Percentiles rank a stretch among this genome's conserved stretches.
phyloP scores from a whole-genome alignment of 78 protist species.

The Creolimax fragrantissima region DNA sequence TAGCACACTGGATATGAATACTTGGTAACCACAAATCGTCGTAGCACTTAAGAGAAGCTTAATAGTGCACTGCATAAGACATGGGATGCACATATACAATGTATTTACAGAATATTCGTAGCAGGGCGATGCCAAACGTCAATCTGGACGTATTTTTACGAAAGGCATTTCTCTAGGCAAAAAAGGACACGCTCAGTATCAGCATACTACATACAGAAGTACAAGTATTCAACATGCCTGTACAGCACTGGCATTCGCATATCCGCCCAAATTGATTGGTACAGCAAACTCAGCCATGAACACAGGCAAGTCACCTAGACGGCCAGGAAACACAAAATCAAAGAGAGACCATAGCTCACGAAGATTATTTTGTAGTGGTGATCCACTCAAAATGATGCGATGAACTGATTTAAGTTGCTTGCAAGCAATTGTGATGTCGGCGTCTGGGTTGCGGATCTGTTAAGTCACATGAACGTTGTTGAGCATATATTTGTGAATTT shows the following conservation, averaged over 20 bases:
- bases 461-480: background rate
- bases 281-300: constrained; percentile 60
- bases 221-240: too few relatives aligned
- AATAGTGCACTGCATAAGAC: too few relatives aligned
- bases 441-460: constrained; percentile 80
- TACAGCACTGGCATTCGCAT: constrained; percentile 48
- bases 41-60: too few relatives aligned
- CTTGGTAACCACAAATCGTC: too few relatives aligned
- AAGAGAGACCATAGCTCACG: constrained; percentile 96
- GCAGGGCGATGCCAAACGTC: too few relatives aligned
- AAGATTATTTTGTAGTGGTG: constrained; percentile 94
- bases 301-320: constrained; percentile 58
- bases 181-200: too few relatives aligned
- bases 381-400: constrained; percentile 78
- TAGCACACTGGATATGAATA: too few relatives aligned
- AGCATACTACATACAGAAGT: too few relatives aligned
- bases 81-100: too few relatives aligned
- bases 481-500: background rate
- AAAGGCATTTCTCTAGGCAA: too few relatives aligned
- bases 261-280: constrained; percentile 82
- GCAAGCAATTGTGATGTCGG: constrained; percentile 69
- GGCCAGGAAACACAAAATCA: constrained; percentile 94
- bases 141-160: too few relatives aligned
- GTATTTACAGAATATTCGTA: too few relatives aligned
- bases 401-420: constrained; percentile 49